A percentile compares a stretch with the other conserved stretches of the same genome.
Evolutionary conservation across 2,329 filamentous ascomycete genomes (phyloP).

Genomic region (Exophiala sp.): DNA sequence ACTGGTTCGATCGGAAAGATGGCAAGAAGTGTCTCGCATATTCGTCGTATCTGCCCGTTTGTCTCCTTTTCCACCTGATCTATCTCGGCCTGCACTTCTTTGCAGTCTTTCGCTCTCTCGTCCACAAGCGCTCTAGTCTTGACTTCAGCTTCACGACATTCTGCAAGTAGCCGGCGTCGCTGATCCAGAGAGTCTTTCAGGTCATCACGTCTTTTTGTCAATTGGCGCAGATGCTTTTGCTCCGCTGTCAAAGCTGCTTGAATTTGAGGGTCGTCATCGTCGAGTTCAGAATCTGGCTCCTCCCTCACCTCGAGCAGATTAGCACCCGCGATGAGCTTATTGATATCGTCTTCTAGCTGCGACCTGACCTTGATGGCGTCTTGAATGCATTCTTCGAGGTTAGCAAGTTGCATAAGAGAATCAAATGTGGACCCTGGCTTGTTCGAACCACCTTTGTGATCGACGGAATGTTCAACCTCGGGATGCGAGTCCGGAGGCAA

Average conservation of each 20-base stretch:
- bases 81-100: constrained; percentile 9
- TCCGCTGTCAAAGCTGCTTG: constrained; percentile 20
- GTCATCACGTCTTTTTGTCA: constrained; percentile 38
- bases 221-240: constrained; percentile 25
- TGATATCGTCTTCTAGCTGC: constrained; percentile 74
- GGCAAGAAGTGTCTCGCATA: constrained; percentile 74
- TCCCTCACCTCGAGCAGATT: constrained; percentile 34
- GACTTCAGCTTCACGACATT: constrained; percentile 10
- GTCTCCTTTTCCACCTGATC: constrained; percentile 55
- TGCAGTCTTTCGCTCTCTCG: constrained; percentile 7
- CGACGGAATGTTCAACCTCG: constrained; percentile 6
- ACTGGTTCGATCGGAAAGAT: constrained; percentile 79
- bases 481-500: constrained; percentile 48
- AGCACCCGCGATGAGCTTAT: constrained; percentile 33
- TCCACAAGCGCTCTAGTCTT: constrained; percentile 7
- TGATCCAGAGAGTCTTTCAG: constrained; percentile 41
- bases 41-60: constrained; percentile 80
- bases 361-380: constrained; percentile 78
- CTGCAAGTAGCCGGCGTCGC: constrained; percentile 17
- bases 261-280: constrained; percentile 32
- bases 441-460: constrained; percentile 14
- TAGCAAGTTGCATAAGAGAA: constrained; percentile 80
- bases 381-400: constrained; percentile 84
- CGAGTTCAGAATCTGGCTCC: constrained; percentile 36
- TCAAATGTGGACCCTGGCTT: constrained; percentile 72